Percentiles rank a stretch among this genome's conserved stretches.
Conservation (phyloP, 2,329 filamentous ascomycete genomes). For the Sodiomyces alkalinus region DNA sequence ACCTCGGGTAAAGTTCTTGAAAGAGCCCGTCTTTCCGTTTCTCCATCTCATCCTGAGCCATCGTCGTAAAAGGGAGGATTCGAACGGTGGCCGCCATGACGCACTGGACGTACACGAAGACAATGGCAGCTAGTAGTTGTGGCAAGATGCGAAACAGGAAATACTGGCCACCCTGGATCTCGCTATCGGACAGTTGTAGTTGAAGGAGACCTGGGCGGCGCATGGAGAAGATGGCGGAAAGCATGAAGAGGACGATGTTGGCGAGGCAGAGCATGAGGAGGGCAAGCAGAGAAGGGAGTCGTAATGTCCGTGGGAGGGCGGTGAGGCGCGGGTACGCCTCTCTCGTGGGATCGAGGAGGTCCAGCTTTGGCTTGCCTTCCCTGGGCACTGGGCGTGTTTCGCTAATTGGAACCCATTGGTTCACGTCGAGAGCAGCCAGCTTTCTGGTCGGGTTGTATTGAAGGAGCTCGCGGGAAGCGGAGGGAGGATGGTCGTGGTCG, state of each 20-base stretch:
- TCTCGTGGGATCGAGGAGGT: conserved; percentile 21
- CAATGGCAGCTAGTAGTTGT: conserved; percentile 53
- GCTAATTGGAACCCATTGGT: conserved; percentile 18
- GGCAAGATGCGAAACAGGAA: conserved; percentile 81
- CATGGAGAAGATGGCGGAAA: conserved; percentile 55
- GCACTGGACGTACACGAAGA: conserved; percentile 65
- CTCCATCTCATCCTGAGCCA: conserved; percentile 48
- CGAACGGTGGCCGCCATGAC: conserved; percentile 62
- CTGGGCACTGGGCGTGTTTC: conserved; percentile 9
- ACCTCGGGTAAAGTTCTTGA: conserved; percentile 50
- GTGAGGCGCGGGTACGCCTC: conserved; percentile 36
- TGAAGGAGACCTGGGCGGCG: conserved; percentile 47
- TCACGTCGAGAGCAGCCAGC: not conserved
- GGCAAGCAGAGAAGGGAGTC: conserved; percentile 45
- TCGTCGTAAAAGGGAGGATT: conserved; percentile 61
- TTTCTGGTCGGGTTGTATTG: not conserved
- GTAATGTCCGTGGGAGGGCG: conserved; percentile 58
- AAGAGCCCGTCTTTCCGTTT: conserved; percentile 52
- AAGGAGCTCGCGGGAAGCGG: not conserved
- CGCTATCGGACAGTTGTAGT: conserved; percentile 34
- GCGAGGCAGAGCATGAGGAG: conserved; percentile 47
- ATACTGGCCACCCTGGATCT: conserved; percentile 58
- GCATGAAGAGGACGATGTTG: conserved; percentile 58
- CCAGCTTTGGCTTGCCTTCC: conserved; percentile 8
- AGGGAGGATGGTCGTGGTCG: not conserved